Conservation (phyloP, 176 grass and related monocot species). For the Carex littledalei region DNA sequence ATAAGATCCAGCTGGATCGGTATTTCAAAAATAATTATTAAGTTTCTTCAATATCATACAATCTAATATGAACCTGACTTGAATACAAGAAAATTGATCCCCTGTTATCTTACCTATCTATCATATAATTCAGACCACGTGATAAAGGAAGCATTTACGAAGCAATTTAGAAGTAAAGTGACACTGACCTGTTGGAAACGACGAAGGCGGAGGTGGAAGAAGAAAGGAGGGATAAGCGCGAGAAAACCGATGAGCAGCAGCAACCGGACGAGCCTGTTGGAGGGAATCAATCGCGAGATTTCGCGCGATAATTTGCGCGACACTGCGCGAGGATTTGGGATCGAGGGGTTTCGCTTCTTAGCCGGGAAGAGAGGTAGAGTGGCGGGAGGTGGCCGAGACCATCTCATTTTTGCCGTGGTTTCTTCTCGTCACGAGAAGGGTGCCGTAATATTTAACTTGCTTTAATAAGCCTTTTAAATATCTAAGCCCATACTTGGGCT, state of each 20-base stretch:
- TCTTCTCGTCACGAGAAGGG: background rate
- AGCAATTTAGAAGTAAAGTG: background rate
- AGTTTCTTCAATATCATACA: background rate
- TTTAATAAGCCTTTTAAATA: background rate
- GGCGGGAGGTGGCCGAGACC: slow-evolving; percentile 25
- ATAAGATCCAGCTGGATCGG: background rate
- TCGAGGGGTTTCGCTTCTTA: slow-evolving; percentile 27
- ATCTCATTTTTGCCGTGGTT: slow-evolving; percentile 23
- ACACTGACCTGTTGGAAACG: slow-evolving; percentile 52
- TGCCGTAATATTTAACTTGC: too few relatives aligned
- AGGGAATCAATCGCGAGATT: slow-evolving; percentile 34
- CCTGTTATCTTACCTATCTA: background rate
- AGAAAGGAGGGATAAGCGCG: slow-evolving; percentile 49
- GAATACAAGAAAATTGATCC: background rate
- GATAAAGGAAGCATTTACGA: background rate
- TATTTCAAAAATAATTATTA: background rate
- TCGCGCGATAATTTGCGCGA: background rate
- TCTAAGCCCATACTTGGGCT: background rate
- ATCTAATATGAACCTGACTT: background rate
- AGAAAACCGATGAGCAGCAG: slow-evolving; percentile 59
- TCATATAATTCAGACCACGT: background rate
- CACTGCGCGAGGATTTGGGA: slow-evolving; percentile 4
- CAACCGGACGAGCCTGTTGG: slow-evolving; percentile 44
- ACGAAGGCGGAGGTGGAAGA: slow-evolving; percentile 88
- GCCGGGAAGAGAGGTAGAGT: slow-evolving; percentile 58